Evolutionary conservation across 2,329 filamentous ascomycete genomes (phyloP).

Genomic region (Ambrosiella xylebori): DNA sequence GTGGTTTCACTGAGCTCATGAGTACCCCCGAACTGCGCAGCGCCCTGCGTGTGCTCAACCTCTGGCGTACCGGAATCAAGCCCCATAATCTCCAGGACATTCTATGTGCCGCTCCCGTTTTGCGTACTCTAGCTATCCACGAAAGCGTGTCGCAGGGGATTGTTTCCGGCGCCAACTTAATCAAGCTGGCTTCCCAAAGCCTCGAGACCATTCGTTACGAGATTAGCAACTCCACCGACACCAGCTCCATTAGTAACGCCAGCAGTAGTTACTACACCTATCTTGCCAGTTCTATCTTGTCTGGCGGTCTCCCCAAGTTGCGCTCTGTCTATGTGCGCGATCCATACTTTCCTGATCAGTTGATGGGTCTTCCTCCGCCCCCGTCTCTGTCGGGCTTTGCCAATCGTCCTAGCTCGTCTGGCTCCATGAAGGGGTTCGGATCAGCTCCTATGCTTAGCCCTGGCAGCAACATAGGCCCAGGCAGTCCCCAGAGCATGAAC

Average conservation of each 20-base stretch:
- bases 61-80: conserved; percentile 55
- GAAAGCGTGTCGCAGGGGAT: conserved; percentile 33
- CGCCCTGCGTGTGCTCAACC: conserved; percentile 47
- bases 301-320: conserved; percentile 56
- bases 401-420: conserved; percentile 20
- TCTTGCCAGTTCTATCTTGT: conserved; percentile 64
- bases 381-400: conserved; percentile 35
- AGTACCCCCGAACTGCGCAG: conserved; percentile 39
- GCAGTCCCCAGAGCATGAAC: conserved; percentile 17
- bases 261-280: conserved; percentile 63
- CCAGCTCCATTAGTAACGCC: conserved; percentile 39
- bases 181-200: conserved; percentile 49
- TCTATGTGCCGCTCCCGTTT: conserved; percentile 36
- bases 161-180: conserved; percentile 29
- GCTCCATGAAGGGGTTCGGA: conserved; percentile 14
- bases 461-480: conserved; percentile 14
- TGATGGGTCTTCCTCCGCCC: conserved; percentile 52
- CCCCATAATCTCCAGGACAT: conserved; percentile 43
- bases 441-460: conserved; percentile 13
- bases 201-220: conserved; percentile 67
- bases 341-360: conserved; percentile 60
- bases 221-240: conserved; percentile 44
- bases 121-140: conserved; percentile 40
- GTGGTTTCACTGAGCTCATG: conserved; percentile 54
- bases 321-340: conserved; percentile 73